These are phyloP conservation scores for Pseudocercospora pini-densiflorae DNA, from an alignment of 2,329 filamentous ascomycete genomes.

Conservation along the genomic window DNA sequence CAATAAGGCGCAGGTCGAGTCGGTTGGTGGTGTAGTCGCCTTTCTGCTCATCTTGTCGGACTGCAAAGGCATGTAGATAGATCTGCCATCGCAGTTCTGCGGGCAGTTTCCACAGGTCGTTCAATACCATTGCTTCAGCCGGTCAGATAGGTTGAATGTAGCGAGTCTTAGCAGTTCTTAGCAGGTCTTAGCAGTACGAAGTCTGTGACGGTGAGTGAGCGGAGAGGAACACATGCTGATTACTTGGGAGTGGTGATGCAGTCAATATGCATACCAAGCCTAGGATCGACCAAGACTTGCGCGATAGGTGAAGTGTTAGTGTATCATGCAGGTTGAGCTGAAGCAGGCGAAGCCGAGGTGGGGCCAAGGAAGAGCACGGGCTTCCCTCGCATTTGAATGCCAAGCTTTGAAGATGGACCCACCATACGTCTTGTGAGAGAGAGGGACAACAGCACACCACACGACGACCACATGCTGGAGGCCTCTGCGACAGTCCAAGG, in stretches of 20 bases:
- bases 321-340: not conserved
- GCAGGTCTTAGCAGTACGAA: too few species aligned
- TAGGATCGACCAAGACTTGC: not conserved
- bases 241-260: not conserved
- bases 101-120: conserved; percentile 24
- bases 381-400: not conserved
- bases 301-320: not conserved
- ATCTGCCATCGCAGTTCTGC: conserved; percentile 37
- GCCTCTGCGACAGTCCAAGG: conserved; percentile 11
- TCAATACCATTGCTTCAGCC: not conserved
- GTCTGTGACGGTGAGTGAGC: too few species aligned
- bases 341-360: not conserved
- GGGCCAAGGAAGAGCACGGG: too few species aligned
- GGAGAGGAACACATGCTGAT: not conserved
- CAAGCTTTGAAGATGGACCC: not conserved
- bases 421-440: not conserved
- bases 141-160: not conserved
- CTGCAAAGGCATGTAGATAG: conserved; percentile 30
- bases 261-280: not conserved
- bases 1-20: conserved; percentile 7
- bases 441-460: not conserved
- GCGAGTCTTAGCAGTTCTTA: too few species aligned
- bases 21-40: conserved; percentile 2
- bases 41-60: not conserved
- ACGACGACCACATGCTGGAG: conserved; percentile 18